phyloP scores from a whole-genome alignment of 2,329 filamentous ascomycete species.

The Dactylonectria estremocensis region DNA sequence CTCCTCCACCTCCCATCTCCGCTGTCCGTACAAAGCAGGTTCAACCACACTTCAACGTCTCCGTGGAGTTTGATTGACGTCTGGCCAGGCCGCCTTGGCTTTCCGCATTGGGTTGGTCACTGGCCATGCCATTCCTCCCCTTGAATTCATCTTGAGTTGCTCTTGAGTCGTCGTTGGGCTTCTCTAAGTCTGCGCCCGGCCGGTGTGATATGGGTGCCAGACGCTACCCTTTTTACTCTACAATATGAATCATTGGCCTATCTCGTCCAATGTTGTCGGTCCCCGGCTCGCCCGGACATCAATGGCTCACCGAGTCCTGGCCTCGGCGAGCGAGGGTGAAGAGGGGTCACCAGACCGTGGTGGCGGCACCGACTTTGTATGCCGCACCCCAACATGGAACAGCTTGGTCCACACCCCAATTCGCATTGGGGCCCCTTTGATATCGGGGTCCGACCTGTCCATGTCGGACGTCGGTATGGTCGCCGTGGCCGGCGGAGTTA shows the following conservation, averaged over 20 bases:
- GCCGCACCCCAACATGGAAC: constrained; percentile 40
- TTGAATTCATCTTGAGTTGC: not conserved
- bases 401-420: constrained; percentile 42
- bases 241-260: constrained; percentile 22
- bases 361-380: constrained; percentile 37
- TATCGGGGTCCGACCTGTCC: constrained; percentile 30
- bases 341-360: constrained; percentile 28
- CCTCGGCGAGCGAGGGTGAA: constrained; percentile 40
- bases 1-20: not conserved
- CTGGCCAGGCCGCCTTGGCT: constrained; percentile 23
- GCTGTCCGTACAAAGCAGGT: constrained; percentile 23
- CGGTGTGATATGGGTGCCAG: constrained; percentile 25
- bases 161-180: constrained; percentile 5
- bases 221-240: constrained; percentile 13
- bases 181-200: constrained; percentile 9
- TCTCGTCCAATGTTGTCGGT: constrained; percentile 34
- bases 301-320: constrained; percentile 45
- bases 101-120: constrained; percentile 14
- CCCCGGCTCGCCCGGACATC: constrained; percentile 43
- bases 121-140: not conserved
- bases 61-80: constrained; percentile 9
- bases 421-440: constrained; percentile 36
- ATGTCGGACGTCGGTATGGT: constrained; percentile 44
- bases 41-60: constrained; percentile 16
- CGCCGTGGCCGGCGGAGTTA: constrained; percentile 43